Conservation (phyloP, 257 asterid genomes). For the Ballota nigra region DNA sequence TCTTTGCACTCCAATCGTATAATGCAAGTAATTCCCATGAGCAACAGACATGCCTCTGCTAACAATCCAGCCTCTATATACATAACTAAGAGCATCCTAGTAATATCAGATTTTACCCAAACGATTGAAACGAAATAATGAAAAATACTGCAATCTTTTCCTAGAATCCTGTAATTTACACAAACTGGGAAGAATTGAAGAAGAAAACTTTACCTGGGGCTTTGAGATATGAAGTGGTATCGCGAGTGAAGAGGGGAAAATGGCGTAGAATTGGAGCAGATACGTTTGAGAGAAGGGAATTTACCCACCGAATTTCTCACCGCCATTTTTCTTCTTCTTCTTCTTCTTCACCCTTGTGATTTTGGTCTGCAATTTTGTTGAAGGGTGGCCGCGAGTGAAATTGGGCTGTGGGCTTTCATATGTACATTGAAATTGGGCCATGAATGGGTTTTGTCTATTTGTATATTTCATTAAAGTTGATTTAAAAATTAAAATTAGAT, state of each 20-base stretch:
- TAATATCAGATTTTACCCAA: conserved; percentile 16
- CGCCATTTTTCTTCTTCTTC: conserved; percentile 38
- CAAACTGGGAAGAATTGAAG: neutral
- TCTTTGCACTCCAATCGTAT: conserved; percentile 22
- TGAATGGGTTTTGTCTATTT: neutral
- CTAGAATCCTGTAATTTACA: neutral
- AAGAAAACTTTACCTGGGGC: conserved; percentile 36
- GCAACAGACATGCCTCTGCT: conserved; percentile 24
- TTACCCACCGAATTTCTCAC: conserved; percentile 41
- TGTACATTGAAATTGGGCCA: neutral
- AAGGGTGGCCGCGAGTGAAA: neutral
- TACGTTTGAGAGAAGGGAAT: conserved; percentile 31
- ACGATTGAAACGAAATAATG: neutral
- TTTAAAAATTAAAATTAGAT: too few relatives aligned
- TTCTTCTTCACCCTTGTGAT: neutral
- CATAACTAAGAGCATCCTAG: conserved; percentile 29
- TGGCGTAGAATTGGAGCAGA: conserved; percentile 21
- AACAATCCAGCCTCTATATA: conserved; percentile 36
- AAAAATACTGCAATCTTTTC: neutral
- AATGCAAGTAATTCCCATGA: conserved; percentile 22
- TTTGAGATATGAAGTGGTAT: conserved; percentile 25
- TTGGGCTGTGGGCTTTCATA: neutral
- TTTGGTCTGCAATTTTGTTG: conserved; percentile 14
- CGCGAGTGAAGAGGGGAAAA: conserved; percentile 18
- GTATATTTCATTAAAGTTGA: too few relatives aligned